phyloP scores from a whole-genome alignment of 768 basidiomycete genomes.

The Hygrocybe coccinea region DNA sequence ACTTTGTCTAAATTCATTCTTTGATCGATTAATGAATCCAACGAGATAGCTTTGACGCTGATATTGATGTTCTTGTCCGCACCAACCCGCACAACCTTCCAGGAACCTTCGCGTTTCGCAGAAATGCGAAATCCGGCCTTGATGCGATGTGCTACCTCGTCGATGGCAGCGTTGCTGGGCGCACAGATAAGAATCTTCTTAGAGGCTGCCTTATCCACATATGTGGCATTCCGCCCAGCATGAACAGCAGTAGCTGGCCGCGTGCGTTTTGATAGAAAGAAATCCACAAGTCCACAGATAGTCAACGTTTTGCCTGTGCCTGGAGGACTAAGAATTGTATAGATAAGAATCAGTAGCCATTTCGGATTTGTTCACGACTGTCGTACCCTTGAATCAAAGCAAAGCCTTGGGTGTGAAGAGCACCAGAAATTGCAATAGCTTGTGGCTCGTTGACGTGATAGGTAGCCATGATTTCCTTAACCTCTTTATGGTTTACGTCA shows the following conservation, averaged over 20 bases:
- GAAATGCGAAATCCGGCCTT: slow-evolving; percentile 69
- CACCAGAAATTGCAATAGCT: slow-evolving; percentile 78
- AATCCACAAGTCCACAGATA: slow-evolving; percentile 88
- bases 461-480: slow-evolving; percentile 60
- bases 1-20: slow-evolving; percentile 49
- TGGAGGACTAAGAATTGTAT: slow-evolving; percentile 60
- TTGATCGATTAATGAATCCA: slow-evolving; percentile 82
- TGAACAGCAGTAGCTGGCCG: slow-evolving; percentile 51
- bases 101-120: slow-evolving; percentile 46
- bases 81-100: slow-evolving; percentile 90
- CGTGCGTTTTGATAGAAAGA: slow-evolving; percentile 64
- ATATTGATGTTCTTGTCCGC: slow-evolving; percentile 67
- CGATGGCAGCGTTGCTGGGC: slow-evolving; percentile 97
- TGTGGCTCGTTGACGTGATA: slow-evolving; percentile 91
- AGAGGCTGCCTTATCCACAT: slow-evolving; percentile 40
- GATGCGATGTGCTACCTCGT: slow-evolving; percentile 87
- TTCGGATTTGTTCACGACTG: not conserved
- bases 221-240: slow-evolving; percentile 38
- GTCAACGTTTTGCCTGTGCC: slow-evolving; percentile 99
- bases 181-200: slow-evolving; percentile 85
- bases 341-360: not conserved
- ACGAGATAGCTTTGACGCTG: slow-evolving; percentile 77
- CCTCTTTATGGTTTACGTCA: slow-evolving; percentile 42
- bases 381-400: slow-evolving; percentile 89
- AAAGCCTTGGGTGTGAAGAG: slow-evolving; percentile 71